These are phyloP conservation scores for Fomitopsis serialis DNA, from an alignment of 768 basidiomycete species.

Conservation along the genomic window DNA sequence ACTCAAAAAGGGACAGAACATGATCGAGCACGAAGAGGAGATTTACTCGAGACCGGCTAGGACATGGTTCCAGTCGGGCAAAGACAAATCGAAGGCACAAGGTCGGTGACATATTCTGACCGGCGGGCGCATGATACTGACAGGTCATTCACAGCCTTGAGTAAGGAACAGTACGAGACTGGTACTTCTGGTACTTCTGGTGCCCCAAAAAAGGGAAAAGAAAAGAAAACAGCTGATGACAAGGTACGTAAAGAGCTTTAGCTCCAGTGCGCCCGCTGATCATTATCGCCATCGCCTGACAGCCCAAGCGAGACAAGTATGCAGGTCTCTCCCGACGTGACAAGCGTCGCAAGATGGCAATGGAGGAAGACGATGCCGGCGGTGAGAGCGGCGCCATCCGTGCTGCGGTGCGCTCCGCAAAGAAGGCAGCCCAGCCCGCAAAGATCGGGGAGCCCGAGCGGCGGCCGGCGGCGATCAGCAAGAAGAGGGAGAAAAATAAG, in stretches of 20 bases:
- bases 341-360: constrained; percentile 84
- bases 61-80: constrained; percentile 95
- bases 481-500: constrained; percentile 18
- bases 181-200: constrained; percentile 33
- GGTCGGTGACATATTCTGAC: constrained; percentile 37
- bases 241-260: constrained; percentile 19
- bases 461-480: constrained; percentile 25
- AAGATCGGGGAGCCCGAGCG: constrained; percentile 65
- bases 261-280: neutral
- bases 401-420: constrained; percentile 82
- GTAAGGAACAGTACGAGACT: constrained; percentile 70
- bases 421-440: constrained; percentile 65
- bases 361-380: constrained; percentile 69
- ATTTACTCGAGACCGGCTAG: constrained; percentile 91
- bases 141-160: constrained; percentile 44
- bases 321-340: constrained; percentile 82
- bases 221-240: constrained; percentile 28
- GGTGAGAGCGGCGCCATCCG: constrained; percentile 50
- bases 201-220: constrained; percentile 32
- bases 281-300: constrained; percentile 3
- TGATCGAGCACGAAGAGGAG: constrained; percentile 89
- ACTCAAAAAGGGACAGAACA: constrained; percentile 88
- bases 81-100: constrained; percentile 77
- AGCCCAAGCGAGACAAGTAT: constrained; percentile 76
- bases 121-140: neutral